Conservation (phyloP, 495 filamentous ascomycete species). For the Monascus purpureus region DNA sequence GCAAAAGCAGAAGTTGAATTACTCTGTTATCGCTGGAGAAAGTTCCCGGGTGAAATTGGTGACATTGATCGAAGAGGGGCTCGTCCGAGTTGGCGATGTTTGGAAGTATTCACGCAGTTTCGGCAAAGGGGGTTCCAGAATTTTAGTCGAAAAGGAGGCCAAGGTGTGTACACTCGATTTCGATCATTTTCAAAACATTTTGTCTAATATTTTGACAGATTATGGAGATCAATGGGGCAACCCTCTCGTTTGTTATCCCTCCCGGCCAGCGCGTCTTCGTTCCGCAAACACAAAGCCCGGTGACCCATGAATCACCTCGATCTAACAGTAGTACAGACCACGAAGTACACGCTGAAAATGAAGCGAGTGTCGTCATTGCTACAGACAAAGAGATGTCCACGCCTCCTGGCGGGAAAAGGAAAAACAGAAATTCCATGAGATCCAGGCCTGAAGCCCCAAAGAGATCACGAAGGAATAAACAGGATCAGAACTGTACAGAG, state of each 20-base stretch:
- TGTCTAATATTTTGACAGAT: conserved; percentile 16
- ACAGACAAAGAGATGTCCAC: no score
- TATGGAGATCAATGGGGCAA: conserved; percentile 16
- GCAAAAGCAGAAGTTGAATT: conserved; percentile 39
- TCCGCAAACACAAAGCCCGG: conserved; percentile 1
- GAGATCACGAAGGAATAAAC: not conserved
- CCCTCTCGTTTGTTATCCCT: conserved; percentile 31
- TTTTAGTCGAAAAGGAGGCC: conserved; percentile 36
- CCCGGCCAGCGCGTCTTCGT: conserved; percentile 29
- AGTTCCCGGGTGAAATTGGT: conserved; percentile 33
- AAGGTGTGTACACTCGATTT: conserved; percentile 19
- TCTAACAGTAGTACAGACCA: not conserved
- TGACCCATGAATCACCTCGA: not conserved
- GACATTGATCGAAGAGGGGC: conserved; percentile 28
- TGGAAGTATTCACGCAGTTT: conserved; percentile 29
- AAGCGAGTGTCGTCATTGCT: no score
- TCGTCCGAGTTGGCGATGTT: conserved; percentile 38
- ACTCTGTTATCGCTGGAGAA: conserved; percentile 28
- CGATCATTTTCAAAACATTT: not conserved
- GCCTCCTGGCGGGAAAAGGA: no score
- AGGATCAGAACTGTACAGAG: not conserved
- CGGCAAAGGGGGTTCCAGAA: conserved; percentile 11
- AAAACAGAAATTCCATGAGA: not conserved
- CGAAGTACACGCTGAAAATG: conserved; percentile 1
- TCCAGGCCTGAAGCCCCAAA: not conserved